These are phyloP conservation scores for Puccinia novopanici DNA, from an alignment of 1,284 basidiomycete species.

Conservation along the genomic window DNA sequence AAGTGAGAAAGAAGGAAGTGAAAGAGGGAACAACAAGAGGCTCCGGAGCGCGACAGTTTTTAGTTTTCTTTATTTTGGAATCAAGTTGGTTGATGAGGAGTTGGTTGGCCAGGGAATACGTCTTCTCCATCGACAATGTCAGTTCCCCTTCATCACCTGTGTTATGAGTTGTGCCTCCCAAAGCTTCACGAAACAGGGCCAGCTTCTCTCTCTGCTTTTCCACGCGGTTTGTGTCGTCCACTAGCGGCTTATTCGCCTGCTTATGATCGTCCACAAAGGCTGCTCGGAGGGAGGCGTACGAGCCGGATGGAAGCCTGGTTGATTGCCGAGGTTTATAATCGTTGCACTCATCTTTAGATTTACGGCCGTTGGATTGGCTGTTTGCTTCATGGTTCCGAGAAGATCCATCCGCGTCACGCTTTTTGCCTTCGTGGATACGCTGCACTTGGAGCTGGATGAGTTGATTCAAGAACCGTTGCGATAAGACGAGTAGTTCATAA, in stretches of 20 bases:
- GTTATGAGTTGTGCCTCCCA: not conserved
- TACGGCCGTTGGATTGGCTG: not conserved
- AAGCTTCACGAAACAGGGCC: not conserved
- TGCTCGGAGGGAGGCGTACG: too few species aligned
- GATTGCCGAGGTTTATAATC: too few species aligned
- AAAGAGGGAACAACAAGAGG: not conserved
- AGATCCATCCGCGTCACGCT: not conserved
- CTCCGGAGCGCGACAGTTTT: too few species aligned
- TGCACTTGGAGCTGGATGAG: slow-evolving; percentile 15
- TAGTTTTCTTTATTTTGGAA: too few species aligned
- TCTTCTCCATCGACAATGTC: too few species aligned
- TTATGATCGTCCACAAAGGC: not conserved
- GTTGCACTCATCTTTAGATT: not conserved
- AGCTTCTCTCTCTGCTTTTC: not conserved
- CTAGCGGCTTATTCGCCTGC: not conserved
- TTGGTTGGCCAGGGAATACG: too few species aligned
- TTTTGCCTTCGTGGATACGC: not conserved
- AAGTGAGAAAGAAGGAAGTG: not conserved
- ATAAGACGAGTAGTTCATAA: slow-evolving; percentile 7
- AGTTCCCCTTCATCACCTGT: too few species aligned
- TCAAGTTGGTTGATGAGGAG: too few species aligned
- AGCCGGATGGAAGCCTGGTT: too few species aligned
- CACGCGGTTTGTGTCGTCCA: not conserved
- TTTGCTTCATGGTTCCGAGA: not conserved
- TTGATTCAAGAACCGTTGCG: slow-evolving; percentile 2